Base-by-base conservation (phyloP, 2,329 filamentous ascomycete species). In the Alternaria triticina region DNA sequence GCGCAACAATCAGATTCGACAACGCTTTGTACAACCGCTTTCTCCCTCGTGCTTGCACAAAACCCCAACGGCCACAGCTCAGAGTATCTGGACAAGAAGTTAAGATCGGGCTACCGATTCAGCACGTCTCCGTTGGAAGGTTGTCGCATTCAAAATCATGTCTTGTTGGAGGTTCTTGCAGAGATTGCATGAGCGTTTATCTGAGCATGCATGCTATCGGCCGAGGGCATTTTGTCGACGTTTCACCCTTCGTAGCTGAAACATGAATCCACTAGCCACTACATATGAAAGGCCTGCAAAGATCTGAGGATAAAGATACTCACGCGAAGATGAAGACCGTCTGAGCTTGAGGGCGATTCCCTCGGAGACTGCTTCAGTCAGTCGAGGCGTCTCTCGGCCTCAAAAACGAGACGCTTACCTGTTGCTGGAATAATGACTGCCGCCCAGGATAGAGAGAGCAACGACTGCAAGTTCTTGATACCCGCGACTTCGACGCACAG, bases 311-410 rank as follows among this genome's bases (percentile, higher is more conserved):
- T 81, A 79, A 6, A 82, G 68, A 66, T 82, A 82, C 17, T 62
- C 56, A 11, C 33, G 43, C 62, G 68, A 47, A 66, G 69, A 43
- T 47, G 43, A n/a, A 56, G 75, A 67, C 6, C 75, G 71, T 22
- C 80, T 70, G 4, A 83, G 66, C 50, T 82, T 77, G n/a, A 83
- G 70, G 12, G 79, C 82, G 46, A 83, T 81, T 7, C 79, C 79
- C 62, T 83, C 80, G 4, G 80, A 72, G 15, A 65, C 64, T 63
- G 17, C 10, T 17, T 25, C 13, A 30, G 10, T 47, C 6, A 51
- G 20, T 27, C 8, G 20, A 36, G 10, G 36, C 36, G 2, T 15
- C n/a, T 27, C 9, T 7, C 20, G 33, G 28, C 13, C n/a, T 27
- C n/a, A 4, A 20, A 13, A 44, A 15, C 7, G 22, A 43, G 27